Evolutionary conservation across 2,329 filamentous ascomycete species (phyloP), one percentile per base, ranked within the genome.

Genomic region (Neonectria coccinea): DNA sequence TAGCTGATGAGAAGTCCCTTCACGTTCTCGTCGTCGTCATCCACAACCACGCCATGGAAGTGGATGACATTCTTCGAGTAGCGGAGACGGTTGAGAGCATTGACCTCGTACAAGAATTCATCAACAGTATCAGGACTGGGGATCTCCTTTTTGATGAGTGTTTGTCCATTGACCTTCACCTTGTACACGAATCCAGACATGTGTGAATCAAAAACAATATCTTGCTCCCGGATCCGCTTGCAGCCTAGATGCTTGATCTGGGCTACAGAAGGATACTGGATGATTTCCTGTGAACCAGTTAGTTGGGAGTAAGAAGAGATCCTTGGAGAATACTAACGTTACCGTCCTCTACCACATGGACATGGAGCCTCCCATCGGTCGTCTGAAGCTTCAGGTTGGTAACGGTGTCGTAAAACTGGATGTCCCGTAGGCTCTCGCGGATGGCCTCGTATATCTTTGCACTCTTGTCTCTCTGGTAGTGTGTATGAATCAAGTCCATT

Each of bases 141-240:
- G 16, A 99, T 98, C 76, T 99, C 96, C 78, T 99, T 99, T 79
- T 98, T 98, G 80, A 99, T 97, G 73, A 94, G 91, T 2, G 88
- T 82, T 62, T 85, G 82, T 10, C 87, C 89, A 62, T 87, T 83
- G 39, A 94, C 87, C 14, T 83, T 86, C 61, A 99, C 93, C 77
- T 97, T 97, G 84, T 98, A 99, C 18, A 98, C 96, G 76, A 98
- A 99, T 1, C 96, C 96, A 22, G 95, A 98, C 77, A 98, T 88
- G 81, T 99, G 96, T 1, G 93, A 92, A 70, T 97, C 92, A 73
- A 99, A 97, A 45, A 88, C 84, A 39, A 99, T 83, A 41, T 93
- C 88, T 53, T 86, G 88, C 76, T 98, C 95, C 39, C 84, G 85
- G 78, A 91, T 89, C 62, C 83, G 86, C 67, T 80, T 83, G 71